These are phyloP conservation scores for Podila minutissima DNA, from an alignment of 192 early-diverging fungal species.

Conservation along the genomic window DNA sequence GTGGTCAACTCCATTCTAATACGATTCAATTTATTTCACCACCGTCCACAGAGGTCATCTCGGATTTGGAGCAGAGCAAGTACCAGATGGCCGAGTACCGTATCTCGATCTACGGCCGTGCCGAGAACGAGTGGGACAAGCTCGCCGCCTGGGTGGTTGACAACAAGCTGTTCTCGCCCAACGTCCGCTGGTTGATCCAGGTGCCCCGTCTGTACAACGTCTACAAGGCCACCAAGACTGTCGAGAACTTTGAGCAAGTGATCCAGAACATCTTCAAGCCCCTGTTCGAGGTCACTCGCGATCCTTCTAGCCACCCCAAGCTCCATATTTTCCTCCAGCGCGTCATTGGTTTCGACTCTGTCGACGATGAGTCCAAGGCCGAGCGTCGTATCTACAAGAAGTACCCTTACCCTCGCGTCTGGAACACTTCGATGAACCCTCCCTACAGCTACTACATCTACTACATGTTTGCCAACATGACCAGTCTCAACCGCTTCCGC, in stretches of 20 bases:
- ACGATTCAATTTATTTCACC: background rate
- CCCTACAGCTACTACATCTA: conserved; percentile 98
- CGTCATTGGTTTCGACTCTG: conserved; percentile 94
- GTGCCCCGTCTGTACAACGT: conserved; percentile 93
- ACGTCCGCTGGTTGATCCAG: conserved; percentile 97
- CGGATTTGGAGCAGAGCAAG: conserved; percentile 93
- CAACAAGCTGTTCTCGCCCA: conserved; percentile 90
- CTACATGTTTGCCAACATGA: conserved; percentile 93
- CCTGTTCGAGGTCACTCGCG: conserved; percentile 90
- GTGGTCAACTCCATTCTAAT: background rate
- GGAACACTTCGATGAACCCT: conserved; percentile 78
- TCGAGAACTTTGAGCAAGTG: conserved; percentile 84
- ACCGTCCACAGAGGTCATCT: conserved; percentile 75
- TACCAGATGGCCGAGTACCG: conserved; percentile 98
- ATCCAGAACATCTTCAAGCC: conserved; percentile 90
- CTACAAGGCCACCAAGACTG: conserved; percentile 75
- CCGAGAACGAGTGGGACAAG: conserved; percentile 92
- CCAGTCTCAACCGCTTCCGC: conserved; percentile 88
- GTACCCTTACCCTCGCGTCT: conserved; percentile 78
- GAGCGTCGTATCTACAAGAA: conserved; percentile 90
- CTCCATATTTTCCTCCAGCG: conserved; percentile 95
- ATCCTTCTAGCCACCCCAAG: conserved; percentile 88
- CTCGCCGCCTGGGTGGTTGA: conserved; percentile 93
- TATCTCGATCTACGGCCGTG: conserved; percentile 94
- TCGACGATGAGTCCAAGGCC: conserved; percentile 95